phyloP scores from a whole-genome alignment of 2,329 filamentous ascomycete genomes.

The Curvularia eragrostidis region DNA sequence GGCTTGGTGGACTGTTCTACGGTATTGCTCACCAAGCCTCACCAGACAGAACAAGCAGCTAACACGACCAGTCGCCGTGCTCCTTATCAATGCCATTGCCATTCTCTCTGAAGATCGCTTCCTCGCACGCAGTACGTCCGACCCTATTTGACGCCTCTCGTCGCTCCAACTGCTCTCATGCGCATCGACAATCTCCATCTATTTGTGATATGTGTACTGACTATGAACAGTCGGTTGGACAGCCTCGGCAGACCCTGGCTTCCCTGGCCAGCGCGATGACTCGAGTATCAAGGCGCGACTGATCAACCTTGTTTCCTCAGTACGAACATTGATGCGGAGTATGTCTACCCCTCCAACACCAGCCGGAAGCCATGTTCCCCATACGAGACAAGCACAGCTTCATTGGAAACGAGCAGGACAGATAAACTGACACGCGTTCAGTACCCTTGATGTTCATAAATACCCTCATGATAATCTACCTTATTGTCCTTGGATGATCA shows the following conservation, averaged over 20 bases:
- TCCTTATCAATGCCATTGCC: conserved; percentile 92
- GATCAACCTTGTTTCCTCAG: conserved; percentile 87
- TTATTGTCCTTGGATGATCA: conserved; percentile 46
- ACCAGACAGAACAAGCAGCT: conserved; percentile 18
- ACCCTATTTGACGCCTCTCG: neutral
- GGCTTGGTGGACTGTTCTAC: conserved; percentile 75
- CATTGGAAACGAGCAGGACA: neutral
- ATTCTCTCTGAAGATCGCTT: conserved; percentile 95
- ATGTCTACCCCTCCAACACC: conserved; percentile 50
- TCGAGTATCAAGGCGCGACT: conserved; percentile 84
- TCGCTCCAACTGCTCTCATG: neutral
- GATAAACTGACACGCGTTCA: conserved; percentile 25
- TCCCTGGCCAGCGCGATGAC: conserved; percentile 73
- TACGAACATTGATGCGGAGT: conserved; percentile 94
- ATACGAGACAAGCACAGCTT: neutral
- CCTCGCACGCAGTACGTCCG: conserved; percentile 73
- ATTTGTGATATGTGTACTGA: conserved; percentile 10
- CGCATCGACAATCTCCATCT: neutral
- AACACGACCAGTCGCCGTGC: conserved; percentile 69
- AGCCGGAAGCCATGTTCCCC: conserved; percentile 1
- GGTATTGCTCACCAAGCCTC: conserved; percentile 53
- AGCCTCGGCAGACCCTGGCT: conserved; percentile 72
- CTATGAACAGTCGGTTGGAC: conserved; percentile 77
- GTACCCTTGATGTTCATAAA: conserved; percentile 52
- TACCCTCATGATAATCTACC: conserved; percentile 49